Base-by-base conservation (phyloP, 257 asterid genomes). In the Eucommia ulmoides region DNA sequence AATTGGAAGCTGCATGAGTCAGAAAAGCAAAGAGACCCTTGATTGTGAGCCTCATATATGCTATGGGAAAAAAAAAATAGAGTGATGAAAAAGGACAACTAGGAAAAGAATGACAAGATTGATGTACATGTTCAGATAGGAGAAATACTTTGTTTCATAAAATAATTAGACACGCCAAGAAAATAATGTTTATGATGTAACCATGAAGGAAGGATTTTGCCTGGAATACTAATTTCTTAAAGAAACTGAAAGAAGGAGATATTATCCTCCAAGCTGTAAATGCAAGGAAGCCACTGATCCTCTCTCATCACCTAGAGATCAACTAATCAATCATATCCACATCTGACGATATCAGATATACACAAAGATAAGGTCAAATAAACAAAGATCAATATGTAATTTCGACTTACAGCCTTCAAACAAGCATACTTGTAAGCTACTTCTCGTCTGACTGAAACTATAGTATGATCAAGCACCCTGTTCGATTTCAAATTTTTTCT, bases 381-480 rank as follows among this genome's bases (percentile, higher is more conserved):
- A 9, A 41, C 26, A 7, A 20, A 14, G 33, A 14, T 8, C 41
- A 33, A 21, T 21, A n/a, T 65, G 44, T 41, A 16, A 19, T 5
- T 19, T 20, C 52, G 44, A 41, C 45, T 38, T 42, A 19, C 44
- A 38, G 45, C 5, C n/a, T 38, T 24, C 33, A 48, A 44, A 50
- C 38, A 51, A 50, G 44, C 60, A 42, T 54, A 80, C 94, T 83
- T 83, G 75, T 56, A 66, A 45, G 60, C 59, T 61, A 64, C 45
- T 46, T 74, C 84, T 72, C 80, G 65, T 65, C 75, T 59, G 49
- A 68, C 61, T 49, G 81, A 74, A 63, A 71, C 64, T 14, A 68
- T 57, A 55, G 65, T 62, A 63, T 65, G 81, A 54, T 77, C 82
- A 41, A 57, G 25, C 15, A 38, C 58, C 60, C 55, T 56, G 23